Conservation (phyloP, 2,329 filamentous ascomycete species). For the Tolypocladium ovalisporum region DNA sequence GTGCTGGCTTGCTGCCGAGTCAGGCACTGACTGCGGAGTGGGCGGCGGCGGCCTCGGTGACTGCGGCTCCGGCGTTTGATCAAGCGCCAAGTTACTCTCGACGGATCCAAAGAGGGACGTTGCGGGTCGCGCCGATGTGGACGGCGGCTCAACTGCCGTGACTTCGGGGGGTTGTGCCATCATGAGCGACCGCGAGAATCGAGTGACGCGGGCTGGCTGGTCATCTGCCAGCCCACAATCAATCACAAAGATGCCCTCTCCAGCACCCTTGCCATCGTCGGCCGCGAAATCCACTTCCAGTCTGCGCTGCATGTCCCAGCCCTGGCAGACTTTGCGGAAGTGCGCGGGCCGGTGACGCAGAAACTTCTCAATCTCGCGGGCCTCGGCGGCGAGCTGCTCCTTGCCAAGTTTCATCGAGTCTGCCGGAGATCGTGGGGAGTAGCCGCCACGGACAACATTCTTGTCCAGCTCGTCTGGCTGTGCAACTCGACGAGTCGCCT, state of each 20-base stretch:
- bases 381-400: conserved; percentile 64
- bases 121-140: conserved; percentile 2
- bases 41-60: conserved; percentile 11
- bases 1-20: conserved; percentile 11
- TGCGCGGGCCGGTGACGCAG: conserved; percentile 62
- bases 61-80: conserved; percentile 9
- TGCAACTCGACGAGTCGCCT: conserved; percentile 63
- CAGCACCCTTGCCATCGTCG: conserved; percentile 64
- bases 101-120: conserved; percentile 20
- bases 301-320: conserved; percentile 85
- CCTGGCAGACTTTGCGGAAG: conserved; percentile 66
- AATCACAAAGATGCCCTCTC: conserved; percentile 68
- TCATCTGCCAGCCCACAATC: conserved; percentile 58
- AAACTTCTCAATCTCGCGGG: conserved; percentile 70
- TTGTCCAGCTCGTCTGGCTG: conserved; percentile 63
- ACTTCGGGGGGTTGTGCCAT: conserved; percentile 6
- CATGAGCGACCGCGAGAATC: conserved; percentile 27
- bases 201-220: conserved; percentile 29
- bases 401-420: conserved; percentile 59
- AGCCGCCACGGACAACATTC: conserved; percentile 57
- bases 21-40: conserved; percentile 9
- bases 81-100: background rate
- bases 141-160: conserved; percentile 1
- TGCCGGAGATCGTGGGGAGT: conserved; percentile 70
- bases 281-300: conserved; percentile 84